Evolutionary conservation across 2,329 filamentous ascomycete species (phyloP).

Genomic region (Diaporthe sp.): DNA sequence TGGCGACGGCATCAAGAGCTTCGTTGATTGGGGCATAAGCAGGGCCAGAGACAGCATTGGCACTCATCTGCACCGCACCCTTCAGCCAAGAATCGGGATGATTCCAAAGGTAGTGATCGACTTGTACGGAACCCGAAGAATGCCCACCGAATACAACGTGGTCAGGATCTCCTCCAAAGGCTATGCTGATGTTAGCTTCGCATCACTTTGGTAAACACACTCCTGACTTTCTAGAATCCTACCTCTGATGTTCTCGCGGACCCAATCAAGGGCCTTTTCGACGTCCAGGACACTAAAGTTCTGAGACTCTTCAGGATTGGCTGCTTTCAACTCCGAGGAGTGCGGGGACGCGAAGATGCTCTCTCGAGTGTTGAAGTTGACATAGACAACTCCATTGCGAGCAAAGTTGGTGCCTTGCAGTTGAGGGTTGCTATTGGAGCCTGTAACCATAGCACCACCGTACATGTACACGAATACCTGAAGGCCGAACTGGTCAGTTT

Average conservation of each 20-base stretch:
- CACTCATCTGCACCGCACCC: conserved; percentile 57
- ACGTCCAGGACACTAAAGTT: conserved; percentile 12
- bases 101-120: conserved; percentile 59
- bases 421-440: conserved; percentile 56
- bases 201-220: neutral
- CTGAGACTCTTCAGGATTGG: conserved; percentile 45
- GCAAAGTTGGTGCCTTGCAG: conserved; percentile 54
- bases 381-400: conserved; percentile 53
- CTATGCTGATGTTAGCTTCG: conserved; percentile 40
- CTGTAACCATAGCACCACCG: conserved; percentile 58
- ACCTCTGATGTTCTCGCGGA: conserved; percentile 3
- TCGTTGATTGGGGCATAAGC: conserved; percentile 54
- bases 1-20: conserved; percentile 53
- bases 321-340: conserved; percentile 52
- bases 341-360: conserved; percentile 60
- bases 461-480: conserved; percentile 60
- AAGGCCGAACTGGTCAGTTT: conserved; percentile 17
- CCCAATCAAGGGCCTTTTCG: conserved; percentile 9
- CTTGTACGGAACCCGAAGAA: conserved; percentile 53
- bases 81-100: conserved; percentile 54
- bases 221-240: neutral
- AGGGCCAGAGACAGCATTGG: conserved; percentile 56
- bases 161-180: conserved; percentile 59
- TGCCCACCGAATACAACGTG: conserved; percentile 61
- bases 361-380: conserved; percentile 57